Conservation (phyloP, 805 yeast genomes). For the Ogataea corticis region DNA sequence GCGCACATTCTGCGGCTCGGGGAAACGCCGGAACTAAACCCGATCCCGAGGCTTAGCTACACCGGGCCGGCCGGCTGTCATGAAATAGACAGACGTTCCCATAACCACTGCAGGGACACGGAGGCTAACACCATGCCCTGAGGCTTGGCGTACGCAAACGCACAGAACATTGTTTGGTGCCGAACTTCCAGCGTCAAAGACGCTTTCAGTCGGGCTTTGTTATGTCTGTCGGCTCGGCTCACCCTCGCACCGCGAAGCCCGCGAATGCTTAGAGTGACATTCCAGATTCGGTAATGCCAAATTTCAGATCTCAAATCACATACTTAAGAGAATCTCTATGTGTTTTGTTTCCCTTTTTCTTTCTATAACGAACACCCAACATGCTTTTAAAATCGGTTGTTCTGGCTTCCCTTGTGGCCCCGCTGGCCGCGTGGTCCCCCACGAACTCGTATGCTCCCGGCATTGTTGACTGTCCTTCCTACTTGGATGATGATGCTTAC, state of each 20-base stretch:
- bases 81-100: too few species aligned
- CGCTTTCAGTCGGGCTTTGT: too few species aligned
- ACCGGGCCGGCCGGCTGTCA: too few species aligned
- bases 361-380: not conserved
- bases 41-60: too few species aligned
- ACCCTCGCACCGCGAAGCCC: not conserved
- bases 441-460: constrained; percentile 65
- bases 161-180: too few species aligned
- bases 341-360: not conserved
- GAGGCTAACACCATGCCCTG: too few species aligned
- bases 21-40: too few species aligned
- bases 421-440: constrained; percentile 47
- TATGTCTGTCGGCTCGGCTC: not conserved
- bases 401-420: not conserved
- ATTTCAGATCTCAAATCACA: not conserved
- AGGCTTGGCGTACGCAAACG: too few species aligned
- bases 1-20: too few species aligned
- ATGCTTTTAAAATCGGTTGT: not conserved
- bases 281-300: not conserved
- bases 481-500: constrained; percentile 21
- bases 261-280: not conserved
- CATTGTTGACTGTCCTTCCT: constrained; percentile 51
- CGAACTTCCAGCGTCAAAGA: too few species aligned
- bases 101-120: too few species aligned
- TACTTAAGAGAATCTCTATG: not conserved